Evolutionary conservation across 768 basidiomycete genomes (phyloP).

Genomic region (Auricularia heimuer): DNA sequence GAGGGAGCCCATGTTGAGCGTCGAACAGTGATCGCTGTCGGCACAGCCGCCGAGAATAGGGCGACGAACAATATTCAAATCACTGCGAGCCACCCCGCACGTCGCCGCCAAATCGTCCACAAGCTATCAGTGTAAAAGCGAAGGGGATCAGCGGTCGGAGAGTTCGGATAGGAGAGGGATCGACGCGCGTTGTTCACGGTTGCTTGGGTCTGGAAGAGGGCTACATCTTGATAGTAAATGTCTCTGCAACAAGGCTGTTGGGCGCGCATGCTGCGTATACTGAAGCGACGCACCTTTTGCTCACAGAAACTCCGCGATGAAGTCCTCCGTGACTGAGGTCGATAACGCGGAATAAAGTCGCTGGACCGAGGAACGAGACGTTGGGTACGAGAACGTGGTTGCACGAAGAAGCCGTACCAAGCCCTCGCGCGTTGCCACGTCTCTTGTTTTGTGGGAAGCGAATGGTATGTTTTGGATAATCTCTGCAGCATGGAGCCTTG

Average conservation of each 20-base stretch:
- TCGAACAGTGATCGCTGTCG: slow-evolving; percentile 2
- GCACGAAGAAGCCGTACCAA: neutral
- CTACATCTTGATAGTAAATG: slow-evolving; percentile 79
- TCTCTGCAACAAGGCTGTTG: slow-evolving; percentile 40
- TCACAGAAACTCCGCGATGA: slow-evolving; percentile 40
- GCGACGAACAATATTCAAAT: slow-evolving; percentile 64
- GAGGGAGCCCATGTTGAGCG: slow-evolving; percentile 4
- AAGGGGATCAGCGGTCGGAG: slow-evolving; percentile 1
- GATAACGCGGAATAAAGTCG: slow-evolving; percentile 57
- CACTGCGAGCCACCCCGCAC: slow-evolving; percentile 57
- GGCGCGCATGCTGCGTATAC: slow-evolving; percentile 2
- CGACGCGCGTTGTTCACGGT: slow-evolving; percentile 61
- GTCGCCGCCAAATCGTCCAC: slow-evolving; percentile 88
- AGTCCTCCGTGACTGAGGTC: slow-evolving; percentile 65
- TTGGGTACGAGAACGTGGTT: neutral
- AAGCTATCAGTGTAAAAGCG: slow-evolving; percentile 38
- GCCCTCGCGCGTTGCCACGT: neutral
- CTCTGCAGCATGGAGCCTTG: neutral
- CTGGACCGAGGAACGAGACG: slow-evolving; percentile 25
- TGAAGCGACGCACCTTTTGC: slow-evolving; percentile 44
- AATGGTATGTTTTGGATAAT: neutral
- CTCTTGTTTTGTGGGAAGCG: neutral
- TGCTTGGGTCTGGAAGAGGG: slow-evolving; percentile 66
- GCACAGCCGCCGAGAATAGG: neutral
- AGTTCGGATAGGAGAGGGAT: neutral